These are phyloP conservation scores for Dothideomycetes sp. DNA, from an alignment of 2,329 filamentous ascomycete species.

Conservation along the genomic window DNA sequence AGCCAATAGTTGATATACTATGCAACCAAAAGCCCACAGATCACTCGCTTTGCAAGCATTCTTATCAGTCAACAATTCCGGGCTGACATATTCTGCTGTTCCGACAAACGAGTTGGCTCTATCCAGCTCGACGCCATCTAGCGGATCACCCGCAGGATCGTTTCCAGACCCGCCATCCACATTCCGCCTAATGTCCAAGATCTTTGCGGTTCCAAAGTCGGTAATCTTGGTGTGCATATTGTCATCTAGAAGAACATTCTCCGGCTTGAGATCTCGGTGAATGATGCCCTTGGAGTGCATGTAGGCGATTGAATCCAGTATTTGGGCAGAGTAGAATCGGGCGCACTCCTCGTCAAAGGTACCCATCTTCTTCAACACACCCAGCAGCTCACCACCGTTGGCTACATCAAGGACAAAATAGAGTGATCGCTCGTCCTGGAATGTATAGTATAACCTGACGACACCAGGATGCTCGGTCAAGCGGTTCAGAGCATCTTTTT, in stretches of 20 bases:
- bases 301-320: slow-evolving; percentile 90
- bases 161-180: slow-evolving; percentile 9
- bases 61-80: slow-evolving; percentile 92
- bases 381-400: slow-evolving; percentile 81
- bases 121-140: slow-evolving; percentile 52
- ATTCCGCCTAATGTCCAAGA: slow-evolving; percentile 51
- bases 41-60: slow-evolving; percentile 96
- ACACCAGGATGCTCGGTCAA: slow-evolving; percentile 94
- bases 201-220: slow-evolving; percentile 96
- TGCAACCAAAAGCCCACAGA: slow-evolving; percentile 96
- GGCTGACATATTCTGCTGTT: slow-evolving; percentile 95
- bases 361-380: slow-evolving; percentile 84
- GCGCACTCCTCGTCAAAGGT: slow-evolving; percentile 95
- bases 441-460: slow-evolving; percentile 94
- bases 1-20: slow-evolving; percentile 89
- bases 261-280: slow-evolving; percentile 90
- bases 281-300: slow-evolving; percentile 97
- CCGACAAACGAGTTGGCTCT: slow-evolving; percentile 92
- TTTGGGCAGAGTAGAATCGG: slow-evolving; percentile 88
- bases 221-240: slow-evolving; percentile 98
- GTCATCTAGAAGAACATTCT: slow-evolving; percentile 89
- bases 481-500: slow-evolving; percentile 94
- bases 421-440: slow-evolving; percentile 89
- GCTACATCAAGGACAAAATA: slow-evolving; percentile 96
- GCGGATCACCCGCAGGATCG: slow-evolving; percentile 38